These are phyloP conservation scores for Herpotrichia juniperi DNA, from an alignment of 2,329 filamentous ascomycete genomes.

Conservation along the genomic window DNA sequence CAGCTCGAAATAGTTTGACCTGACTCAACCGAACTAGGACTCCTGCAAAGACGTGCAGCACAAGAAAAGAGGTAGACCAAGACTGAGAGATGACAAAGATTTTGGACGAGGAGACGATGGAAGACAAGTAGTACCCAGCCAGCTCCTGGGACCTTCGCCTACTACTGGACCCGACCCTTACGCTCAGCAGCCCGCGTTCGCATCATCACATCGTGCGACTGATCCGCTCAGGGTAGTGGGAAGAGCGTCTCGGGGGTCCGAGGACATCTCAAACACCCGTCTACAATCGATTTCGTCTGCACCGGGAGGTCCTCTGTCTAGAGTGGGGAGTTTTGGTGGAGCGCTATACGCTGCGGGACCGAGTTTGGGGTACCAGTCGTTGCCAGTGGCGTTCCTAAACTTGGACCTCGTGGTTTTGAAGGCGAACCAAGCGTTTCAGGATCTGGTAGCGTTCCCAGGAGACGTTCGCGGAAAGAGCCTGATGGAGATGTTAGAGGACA, in stretches of 20 bases:
- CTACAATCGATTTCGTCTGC: slow-evolving; percentile 18
- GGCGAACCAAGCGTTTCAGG: slow-evolving; percentile 52
- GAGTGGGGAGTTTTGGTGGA: slow-evolving; percentile 24
- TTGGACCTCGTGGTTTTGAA: slow-evolving; percentile 55
- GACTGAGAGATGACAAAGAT: slow-evolving; percentile 67
- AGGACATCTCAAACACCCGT: slow-evolving; percentile 15
- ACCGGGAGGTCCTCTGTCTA: slow-evolving; percentile 19
- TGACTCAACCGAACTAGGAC: slow-evolving; percentile 57
- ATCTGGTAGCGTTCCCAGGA: slow-evolving; percentile 47
- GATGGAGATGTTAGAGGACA: slow-evolving; percentile 50
- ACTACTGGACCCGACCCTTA: slow-evolving; percentile 23
- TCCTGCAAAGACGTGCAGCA: slow-evolving; percentile 83
- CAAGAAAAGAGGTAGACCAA: slow-evolving; percentile 80
- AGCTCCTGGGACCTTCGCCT: slow-evolving; percentile 29
- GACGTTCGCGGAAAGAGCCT: slow-evolving; percentile 49
- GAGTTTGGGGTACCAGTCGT: slow-evolving; percentile 32
- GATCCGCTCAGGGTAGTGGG: slow-evolving; percentile 29
- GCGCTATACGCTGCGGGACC: slow-evolving; percentile 29
- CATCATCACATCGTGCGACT: slow-evolving; percentile 25
- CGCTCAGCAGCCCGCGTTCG: slow-evolving; percentile 27
- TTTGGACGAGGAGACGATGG: slow-evolving; percentile 38
- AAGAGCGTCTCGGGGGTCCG: slow-evolving; percentile 23
- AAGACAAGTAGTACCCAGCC: slow-evolving; percentile 29
- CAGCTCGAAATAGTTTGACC: slow-evolving; percentile 3
- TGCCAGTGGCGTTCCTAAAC: slow-evolving; percentile 52